Conservation (phyloP, 2,329 filamentous ascomycete species). For the Cladorrhinum sp. region DNA sequence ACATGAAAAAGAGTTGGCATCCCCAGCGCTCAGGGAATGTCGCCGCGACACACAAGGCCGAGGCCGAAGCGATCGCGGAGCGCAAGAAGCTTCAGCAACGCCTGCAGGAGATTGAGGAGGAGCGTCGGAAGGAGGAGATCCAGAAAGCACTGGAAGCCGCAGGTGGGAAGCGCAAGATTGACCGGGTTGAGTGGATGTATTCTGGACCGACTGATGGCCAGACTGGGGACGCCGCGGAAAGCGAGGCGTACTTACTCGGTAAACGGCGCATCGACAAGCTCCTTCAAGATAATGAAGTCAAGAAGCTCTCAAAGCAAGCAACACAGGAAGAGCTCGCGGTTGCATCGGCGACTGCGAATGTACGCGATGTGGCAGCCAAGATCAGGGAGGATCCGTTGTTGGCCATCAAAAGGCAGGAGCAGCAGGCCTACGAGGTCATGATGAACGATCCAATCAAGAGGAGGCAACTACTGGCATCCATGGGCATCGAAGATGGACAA, state of each 20-base stretch:
- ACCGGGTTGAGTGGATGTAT: conserved; percentile 98
- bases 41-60: conserved; percentile 65
- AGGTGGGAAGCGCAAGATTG: conserved; percentile 70
- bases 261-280: conserved; percentile 85
- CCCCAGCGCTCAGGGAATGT: conserved; percentile 80
- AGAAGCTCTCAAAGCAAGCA: conserved; percentile 72
- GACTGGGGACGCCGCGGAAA: conserved; percentile 77
- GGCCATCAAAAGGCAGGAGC: conserved; percentile 90
- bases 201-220: conserved; percentile 77
- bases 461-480: conserved; percentile 62
- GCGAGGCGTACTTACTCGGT: conserved; percentile 88
- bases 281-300: conserved; percentile 74
- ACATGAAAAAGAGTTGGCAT: conserved; percentile 94
- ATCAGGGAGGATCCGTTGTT: conserved; percentile 87
- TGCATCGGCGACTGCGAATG: conserved; percentile 66
- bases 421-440: conserved; percentile 74
- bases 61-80: conserved; percentile 89
- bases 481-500: conserved; percentile 53
- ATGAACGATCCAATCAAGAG: conserved; percentile 73
- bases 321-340: conserved; percentile 59
- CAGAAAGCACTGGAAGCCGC: conserved; percentile 85
- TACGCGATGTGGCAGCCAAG: conserved; percentile 79
- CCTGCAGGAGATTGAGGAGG: conserved; percentile 89
- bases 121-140: conserved; percentile 87
- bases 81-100: conserved; percentile 91